Conservation (phyloP, 169 alveolate genomes). For the Toxoplasma gondii region DNA sequence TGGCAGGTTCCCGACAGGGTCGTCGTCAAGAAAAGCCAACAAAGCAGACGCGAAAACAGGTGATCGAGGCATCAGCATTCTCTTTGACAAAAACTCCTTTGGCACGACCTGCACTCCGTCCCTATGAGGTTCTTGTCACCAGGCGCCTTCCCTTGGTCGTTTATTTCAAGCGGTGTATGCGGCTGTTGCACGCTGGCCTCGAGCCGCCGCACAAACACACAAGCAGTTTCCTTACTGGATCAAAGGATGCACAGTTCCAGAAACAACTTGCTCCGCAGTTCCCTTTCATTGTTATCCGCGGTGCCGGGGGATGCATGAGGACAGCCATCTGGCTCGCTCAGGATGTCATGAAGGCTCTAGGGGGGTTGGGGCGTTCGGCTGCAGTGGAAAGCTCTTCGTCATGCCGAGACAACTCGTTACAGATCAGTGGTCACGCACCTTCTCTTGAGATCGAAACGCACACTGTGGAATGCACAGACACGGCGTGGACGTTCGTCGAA, state of each 20-base stretch:
- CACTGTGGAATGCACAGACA: constrained; percentile 2
- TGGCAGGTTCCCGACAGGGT: neutral
- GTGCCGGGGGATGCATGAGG: constrained; percentile 59
- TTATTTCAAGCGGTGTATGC: constrained; percentile 50
- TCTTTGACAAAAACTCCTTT: constrained; percentile 13
- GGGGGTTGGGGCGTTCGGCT: constrained; percentile 26
- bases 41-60: neutral
- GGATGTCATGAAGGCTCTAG: constrained; percentile 56
- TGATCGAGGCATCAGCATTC: neutral
- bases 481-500: neutral
- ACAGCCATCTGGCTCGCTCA: constrained; percentile 63
- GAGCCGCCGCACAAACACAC: neutral
- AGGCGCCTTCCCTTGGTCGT: constrained; percentile 59
- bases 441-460: constrained; percentile 4
- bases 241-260: neutral
- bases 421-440: neutral
- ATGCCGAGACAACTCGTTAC: neutral
- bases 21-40: neutral
- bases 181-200: constrained; percentile 34
- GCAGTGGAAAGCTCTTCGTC: neutral
- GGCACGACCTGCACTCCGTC: constrained; percentile 58
- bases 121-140: constrained; percentile 59
- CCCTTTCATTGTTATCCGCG: constrained; percentile 46
- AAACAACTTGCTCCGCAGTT: constrained; percentile 8
- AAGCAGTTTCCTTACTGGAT: neutral